A percentile compares a stretch with the other conserved stretches of the same genome.
These are phyloP conservation scores for Pseudophaeomoniella oleicola DNA, from an alignment of 2,329 filamentous ascomycete genomes.

Conservation along the genomic window DNA sequence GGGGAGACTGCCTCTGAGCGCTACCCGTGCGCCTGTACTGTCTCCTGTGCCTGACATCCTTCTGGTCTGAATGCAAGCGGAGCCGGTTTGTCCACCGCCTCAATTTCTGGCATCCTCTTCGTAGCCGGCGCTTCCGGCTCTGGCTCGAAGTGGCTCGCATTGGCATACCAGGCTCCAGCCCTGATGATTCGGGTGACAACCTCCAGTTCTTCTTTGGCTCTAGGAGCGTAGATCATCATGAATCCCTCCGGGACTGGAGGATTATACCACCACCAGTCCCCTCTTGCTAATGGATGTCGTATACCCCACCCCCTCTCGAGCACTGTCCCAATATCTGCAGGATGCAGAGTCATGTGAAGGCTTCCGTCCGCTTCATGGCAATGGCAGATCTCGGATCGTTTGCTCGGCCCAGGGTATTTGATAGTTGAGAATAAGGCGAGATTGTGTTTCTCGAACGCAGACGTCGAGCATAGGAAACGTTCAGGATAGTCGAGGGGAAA, in stretches of 20 bases:
- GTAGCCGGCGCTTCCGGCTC: neutral
- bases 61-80: too few species aligned
- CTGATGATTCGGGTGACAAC: conserved; percentile 55
- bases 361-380: conserved; percentile 62
- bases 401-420: conserved; percentile 2
- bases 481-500: conserved; percentile 34
- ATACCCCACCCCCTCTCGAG: conserved; percentile 67
- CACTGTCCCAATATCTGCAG: conserved; percentile 57
- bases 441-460: conserved; percentile 71
- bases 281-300: conserved; percentile 33
- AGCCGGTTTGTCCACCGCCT: too few species aligned
- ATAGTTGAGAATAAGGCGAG: conserved; percentile 55
- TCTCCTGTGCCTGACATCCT: too few species aligned
- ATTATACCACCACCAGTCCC: conserved; percentile 42
- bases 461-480: conserved; percentile 47
- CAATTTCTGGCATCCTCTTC: neutral
- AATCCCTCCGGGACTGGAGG: conserved; percentile 28
- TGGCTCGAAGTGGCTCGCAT: neutral
- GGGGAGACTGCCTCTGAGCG: too few species aligned
- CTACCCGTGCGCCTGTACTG: too few species aligned
- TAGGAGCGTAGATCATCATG: conserved; percentile 67
- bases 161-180: conserved; percentile 52
- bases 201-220: conserved; percentile 51
- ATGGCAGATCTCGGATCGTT: conserved; percentile 63
- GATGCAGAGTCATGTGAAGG: conserved; percentile 67